Conservation (phyloP, 2,329 filamentous ascomycete genomes). For the Trichoderma atrobrunneum region DNA sequence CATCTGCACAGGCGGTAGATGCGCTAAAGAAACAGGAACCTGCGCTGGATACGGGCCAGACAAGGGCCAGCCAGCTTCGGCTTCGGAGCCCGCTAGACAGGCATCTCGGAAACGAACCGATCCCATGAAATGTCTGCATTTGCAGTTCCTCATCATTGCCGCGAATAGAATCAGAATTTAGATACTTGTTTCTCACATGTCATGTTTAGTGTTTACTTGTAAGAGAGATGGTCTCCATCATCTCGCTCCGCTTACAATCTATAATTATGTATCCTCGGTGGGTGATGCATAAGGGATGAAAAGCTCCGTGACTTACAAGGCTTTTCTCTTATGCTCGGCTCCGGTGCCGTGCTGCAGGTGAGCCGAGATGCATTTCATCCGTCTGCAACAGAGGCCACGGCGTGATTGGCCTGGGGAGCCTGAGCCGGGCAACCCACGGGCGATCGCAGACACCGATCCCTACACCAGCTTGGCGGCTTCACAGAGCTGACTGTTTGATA, state of each 20-base stretch:
- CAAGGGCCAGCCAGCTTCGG: conserved; percentile 12
- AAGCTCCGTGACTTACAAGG: not conserved
- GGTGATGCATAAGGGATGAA: not conserved
- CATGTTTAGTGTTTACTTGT: not conserved
- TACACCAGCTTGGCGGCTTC: not conserved
- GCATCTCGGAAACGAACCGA: conserved; percentile 1
- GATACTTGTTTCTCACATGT: not conserved
- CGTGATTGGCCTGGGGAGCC: conserved; percentile 10
- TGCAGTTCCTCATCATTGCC: not conserved
- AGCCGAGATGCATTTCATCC: conserved; percentile 17
- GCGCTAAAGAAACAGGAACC: conserved; percentile 8
- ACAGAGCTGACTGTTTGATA: not conserved
- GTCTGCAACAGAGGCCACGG: not conserved
- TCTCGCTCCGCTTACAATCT: not conserved
- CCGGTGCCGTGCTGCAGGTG: conserved; percentile 14
- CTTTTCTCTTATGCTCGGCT: not conserved
- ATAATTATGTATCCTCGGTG: not conserved
- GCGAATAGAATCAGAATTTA: not conserved
- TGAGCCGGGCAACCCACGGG: not conserved
- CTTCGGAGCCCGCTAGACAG: conserved; percentile 7
- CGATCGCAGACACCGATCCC: not conserved
- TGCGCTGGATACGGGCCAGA: not conserved
- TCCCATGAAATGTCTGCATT: not conserved
- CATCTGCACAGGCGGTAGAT: conserved; percentile 14
- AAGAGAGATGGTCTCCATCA: not conserved